These are phyloP conservation scores for Pleurotus ostreatus DNA, from an alignment of 768 basidiomycete species.

Conservation along the genomic window DNA sequence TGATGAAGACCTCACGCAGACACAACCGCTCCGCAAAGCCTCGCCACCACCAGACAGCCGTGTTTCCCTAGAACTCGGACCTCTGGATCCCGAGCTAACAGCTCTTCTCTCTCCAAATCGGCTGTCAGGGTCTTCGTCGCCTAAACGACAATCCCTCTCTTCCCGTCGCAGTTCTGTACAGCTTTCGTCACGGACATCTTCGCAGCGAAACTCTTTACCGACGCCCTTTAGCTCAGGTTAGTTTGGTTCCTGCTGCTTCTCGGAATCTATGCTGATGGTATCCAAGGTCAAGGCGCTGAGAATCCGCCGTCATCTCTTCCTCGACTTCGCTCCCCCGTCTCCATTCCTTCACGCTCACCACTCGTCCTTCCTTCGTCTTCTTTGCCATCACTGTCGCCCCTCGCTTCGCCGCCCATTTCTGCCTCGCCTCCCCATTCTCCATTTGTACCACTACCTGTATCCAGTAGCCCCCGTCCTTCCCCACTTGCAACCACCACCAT, in stretches of 20 bases:
- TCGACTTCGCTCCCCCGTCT: no score
- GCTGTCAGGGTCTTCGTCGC: slow-evolving; percentile 4
- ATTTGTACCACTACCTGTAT: neutral
- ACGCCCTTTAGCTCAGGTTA: slow-evolving; percentile 16
- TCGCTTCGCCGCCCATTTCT: neutral
- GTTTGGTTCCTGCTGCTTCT: neutral
- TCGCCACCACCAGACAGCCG: neutral
- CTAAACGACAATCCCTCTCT: slow-evolving; percentile 11
- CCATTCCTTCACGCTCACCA: neutral
- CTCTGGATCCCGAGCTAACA: slow-evolving; percentile 62
- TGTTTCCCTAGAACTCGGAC: slow-evolving; percentile 42
- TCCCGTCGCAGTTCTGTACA: neutral
- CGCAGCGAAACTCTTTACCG: slow-evolving; percentile 14
- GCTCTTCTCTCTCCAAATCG: slow-evolving; percentile 58
- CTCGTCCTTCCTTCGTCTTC: neutral
- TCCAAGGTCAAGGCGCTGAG: neutral
- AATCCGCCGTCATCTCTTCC: neutral
- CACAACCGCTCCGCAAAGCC: neutral
- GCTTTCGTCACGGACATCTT: neutral
- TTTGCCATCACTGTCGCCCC: no score
- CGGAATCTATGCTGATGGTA: neutral
- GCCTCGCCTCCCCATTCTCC: neutral
- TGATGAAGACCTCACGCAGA: slow-evolving; percentile 1
- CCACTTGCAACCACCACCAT: neutral
- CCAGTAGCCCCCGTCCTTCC: neutral